Evolutionary conservation across 768 basidiomycete genomes (phyloP).

Genomic region (Podaxis pistillaris): DNA sequence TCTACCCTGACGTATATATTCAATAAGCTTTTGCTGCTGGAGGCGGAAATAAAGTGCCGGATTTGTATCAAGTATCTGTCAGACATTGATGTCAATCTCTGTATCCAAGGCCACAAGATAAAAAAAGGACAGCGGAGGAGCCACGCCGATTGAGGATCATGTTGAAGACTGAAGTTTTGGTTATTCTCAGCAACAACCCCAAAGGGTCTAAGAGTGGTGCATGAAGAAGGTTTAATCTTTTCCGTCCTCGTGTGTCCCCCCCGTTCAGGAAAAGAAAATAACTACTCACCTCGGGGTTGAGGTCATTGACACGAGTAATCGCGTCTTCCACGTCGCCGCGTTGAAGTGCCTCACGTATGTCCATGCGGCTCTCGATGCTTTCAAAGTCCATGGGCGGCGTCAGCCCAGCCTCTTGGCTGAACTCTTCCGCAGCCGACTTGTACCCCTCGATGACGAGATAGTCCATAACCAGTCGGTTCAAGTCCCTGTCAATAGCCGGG

Average conservation of each 20-base stretch:
- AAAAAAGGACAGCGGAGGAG: slow-evolving; percentile 8
- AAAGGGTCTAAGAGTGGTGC: slow-evolving; percentile 92
- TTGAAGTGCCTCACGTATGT: slow-evolving; percentile 90
- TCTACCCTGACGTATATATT: slow-evolving; percentile 82
- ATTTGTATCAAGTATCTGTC: slow-evolving; percentile 93
- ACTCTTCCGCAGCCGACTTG: slow-evolving; percentile 93
- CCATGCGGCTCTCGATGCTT: slow-evolving; percentile 91
- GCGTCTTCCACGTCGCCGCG: slow-evolving; percentile 95
- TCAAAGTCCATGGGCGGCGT: slow-evolving; percentile 81
- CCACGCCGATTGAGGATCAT: slow-evolving; percentile 50
- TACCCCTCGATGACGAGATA: slow-evolving; percentile 98
- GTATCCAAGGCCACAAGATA: slow-evolving; percentile 15
- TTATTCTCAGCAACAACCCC: slow-evolving; percentile 84
- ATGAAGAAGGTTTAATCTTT: slow-evolving; percentile 92
- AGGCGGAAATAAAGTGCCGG: slow-evolving; percentile 92
- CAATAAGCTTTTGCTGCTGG: slow-evolving; percentile 94
- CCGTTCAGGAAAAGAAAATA: not conserved
- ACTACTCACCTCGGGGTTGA: slow-evolving; percentile 90
- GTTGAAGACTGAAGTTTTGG: slow-evolving; percentile 97
- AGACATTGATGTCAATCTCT: slow-evolving; percentile 19
- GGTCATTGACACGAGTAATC: slow-evolving; percentile 91
- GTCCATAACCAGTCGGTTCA: slow-evolving; percentile 94
- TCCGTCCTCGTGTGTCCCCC: slow-evolving; percentile 25
- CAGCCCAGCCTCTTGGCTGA: slow-evolving; percentile 84
- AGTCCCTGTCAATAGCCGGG: slow-evolving; percentile 57